phyloP scores from a whole-genome alignment of 2,329 filamentous ascomycete genomes.

The Trichoderma sp. region DNA sequence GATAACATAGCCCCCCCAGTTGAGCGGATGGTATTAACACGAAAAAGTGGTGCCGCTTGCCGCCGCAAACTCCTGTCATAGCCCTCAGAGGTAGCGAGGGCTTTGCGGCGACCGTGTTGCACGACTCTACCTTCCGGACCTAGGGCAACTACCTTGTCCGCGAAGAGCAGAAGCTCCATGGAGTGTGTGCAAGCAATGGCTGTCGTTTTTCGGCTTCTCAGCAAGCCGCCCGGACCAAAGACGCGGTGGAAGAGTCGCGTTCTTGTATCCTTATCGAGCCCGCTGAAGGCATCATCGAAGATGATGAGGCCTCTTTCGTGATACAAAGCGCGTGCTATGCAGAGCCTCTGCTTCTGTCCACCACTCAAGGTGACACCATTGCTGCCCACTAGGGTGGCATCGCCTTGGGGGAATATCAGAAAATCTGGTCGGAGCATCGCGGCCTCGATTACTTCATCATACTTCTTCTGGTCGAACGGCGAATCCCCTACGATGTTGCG shows the following conservation, averaged over 20 bases:
- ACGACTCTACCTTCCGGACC: neutral
- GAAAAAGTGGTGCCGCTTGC: no score
- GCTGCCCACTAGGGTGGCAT: constrained; percentile 34
- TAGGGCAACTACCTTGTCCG: neutral
- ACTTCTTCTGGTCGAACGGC: neutral
- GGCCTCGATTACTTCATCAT: neutral
- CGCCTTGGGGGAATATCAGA: constrained; percentile 28
- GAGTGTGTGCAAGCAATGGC: neutral
- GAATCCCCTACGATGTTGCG: neutral
- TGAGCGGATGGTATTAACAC: no score
- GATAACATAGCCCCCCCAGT: no score
- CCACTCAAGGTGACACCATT: constrained; percentile 38
- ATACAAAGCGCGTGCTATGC: constrained; percentile 43
- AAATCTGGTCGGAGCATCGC: constrained; percentile 25
- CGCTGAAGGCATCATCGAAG: constrained; percentile 18
- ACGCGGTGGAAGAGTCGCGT: neutral
- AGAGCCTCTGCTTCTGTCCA: constrained; percentile 37
- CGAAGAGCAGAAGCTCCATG: neutral
- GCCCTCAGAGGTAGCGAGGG: no score
- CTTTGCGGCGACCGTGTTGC: neutral
- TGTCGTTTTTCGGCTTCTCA: neutral
- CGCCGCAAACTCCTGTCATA: no score
- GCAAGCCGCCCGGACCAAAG: neutral
- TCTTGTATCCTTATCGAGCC: neutral
- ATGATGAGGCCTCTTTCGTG: constrained; percentile 32